Evolutionary conservation across 768 basidiomycete genomes (phyloP).

Genomic region (Lactarius indigo): DNA sequence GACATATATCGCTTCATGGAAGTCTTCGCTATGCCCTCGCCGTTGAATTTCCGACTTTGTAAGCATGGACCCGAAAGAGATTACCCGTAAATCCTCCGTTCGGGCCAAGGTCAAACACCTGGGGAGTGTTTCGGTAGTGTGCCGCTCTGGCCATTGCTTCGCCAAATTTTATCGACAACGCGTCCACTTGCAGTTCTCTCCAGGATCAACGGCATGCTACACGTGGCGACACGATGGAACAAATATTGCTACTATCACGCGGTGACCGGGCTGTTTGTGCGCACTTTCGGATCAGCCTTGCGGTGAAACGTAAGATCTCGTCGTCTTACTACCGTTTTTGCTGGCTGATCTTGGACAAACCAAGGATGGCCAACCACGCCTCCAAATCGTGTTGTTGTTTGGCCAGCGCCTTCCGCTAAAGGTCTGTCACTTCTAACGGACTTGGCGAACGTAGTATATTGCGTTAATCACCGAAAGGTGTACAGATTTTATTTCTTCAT

Average conservation of each 20-base stretch:
- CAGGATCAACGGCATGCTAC: conserved; percentile 12
- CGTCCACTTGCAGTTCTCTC: conserved; percentile 14
- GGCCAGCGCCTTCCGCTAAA: not conserved
- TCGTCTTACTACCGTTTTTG: conserved; percentile 1
- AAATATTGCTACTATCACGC: conserved; percentile 12
- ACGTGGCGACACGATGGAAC: conserved; percentile 16
- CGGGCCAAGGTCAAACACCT: not conserved
- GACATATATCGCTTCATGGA: not conserved
- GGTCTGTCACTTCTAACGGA: not conserved
- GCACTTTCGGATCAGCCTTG: not conserved
- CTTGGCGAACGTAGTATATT: not conserved
- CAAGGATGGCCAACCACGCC: conserved; percentile 3
- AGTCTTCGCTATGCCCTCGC: not conserved
- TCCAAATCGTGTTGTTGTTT: conserved; percentile 10
- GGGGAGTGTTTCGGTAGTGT: not conserved
- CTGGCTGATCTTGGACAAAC: not conserved
- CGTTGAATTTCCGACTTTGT: not conserved
- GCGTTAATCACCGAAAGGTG: not conserved
- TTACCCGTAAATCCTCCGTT: conserved; percentile 7
- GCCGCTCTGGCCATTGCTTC: conserved; percentile 12
- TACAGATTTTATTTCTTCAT: not conserved
- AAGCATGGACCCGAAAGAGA: not conserved
- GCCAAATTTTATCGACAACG: conserved; percentile 15
- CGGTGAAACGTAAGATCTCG: conserved; percentile 10
- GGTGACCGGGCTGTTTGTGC: conserved; percentile 4